Evolutionary conservation across 352 stramenopile genomes (phyloP).

Genomic region (Pythium sp.): DNA sequence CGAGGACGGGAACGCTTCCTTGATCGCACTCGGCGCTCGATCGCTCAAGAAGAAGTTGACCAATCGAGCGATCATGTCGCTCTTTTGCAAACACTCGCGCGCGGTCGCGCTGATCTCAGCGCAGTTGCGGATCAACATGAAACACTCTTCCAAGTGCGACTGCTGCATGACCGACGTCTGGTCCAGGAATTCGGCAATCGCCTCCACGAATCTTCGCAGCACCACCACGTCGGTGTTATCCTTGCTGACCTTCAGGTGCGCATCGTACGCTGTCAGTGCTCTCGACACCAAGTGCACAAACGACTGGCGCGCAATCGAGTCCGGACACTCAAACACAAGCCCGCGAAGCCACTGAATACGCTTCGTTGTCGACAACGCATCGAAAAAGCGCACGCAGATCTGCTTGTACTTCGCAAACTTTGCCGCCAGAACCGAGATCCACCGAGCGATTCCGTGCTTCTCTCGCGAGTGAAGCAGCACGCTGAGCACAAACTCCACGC

Average conservation of each 20-base stretch:
- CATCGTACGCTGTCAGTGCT: conserved; percentile 65
- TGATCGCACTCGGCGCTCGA: conserved; percentile 51
- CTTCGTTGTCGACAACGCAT: conserved; percentile 51
- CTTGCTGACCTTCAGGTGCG: conserved; percentile 37
- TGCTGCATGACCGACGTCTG: conserved; percentile 76
- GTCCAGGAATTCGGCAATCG: conserved; percentile 62
- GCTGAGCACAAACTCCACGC: conserved; percentile 84
- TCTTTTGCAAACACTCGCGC: conserved; percentile 44
- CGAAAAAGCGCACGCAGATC: conserved; percentile 73
- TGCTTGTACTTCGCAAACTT: conserved; percentile 75
- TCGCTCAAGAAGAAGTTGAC: conserved; percentile 84
- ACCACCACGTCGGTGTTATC: conserved; percentile 20
- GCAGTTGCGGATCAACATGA: conserved; percentile 80
- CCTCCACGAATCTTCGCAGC: conserved; percentile 38
- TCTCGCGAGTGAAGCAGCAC: conserved; percentile 87
- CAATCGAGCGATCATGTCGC: conserved; percentile 76
- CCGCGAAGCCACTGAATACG: conserved; percentile 55
- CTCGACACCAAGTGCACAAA: conserved; percentile 82
- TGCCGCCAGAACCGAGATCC: conserved; percentile 69
- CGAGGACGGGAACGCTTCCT: conserved; percentile 71
- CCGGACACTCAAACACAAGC: conserved; percentile 82
- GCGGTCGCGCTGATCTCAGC: conserved; percentile 56
- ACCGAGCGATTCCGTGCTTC: conserved; percentile 82
- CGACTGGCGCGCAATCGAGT: conserved; percentile 82
- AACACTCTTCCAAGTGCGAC: conserved; percentile 84